A percentile compares a stretch with the other conserved stretches of the same genome.
Conservation (phyloP, 768 basidiomycete genomes). For the Cystobasidium tubakii region DNA sequence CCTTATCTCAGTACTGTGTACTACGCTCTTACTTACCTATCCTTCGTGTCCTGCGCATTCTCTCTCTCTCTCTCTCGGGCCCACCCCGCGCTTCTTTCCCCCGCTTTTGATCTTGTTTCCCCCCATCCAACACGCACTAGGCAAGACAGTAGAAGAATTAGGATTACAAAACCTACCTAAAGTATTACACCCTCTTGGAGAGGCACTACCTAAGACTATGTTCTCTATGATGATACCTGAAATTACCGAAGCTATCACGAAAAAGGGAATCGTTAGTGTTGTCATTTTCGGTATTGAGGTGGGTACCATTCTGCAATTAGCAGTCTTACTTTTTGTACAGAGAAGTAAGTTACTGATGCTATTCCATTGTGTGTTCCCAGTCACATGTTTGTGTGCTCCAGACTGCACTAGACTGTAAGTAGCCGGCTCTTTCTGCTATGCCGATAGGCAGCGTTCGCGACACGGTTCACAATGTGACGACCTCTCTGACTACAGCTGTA, state of each 20-base stretch:
- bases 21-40: slow-evolving; percentile 7
- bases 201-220: slow-evolving; percentile 65
- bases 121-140: slow-evolving; percentile 56
- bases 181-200: slow-evolving; percentile 41
- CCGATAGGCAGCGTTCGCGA: too few species aligned
- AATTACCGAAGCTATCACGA: slow-evolving; percentile 56
- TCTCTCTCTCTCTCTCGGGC: too few species aligned
- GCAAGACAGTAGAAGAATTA: slow-evolving; percentile 62
- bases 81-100: background rate
- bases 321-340: too few species aligned
- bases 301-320: slow-evolving; percentile 3
- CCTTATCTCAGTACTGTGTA: too few species aligned
- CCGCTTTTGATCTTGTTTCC: background rate
- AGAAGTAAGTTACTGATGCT: too few species aligned
- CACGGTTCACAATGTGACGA: too few species aligned
- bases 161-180: slow-evolving; percentile 49
- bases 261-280: slow-evolving; percentile 55
- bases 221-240: slow-evolving; percentile 81
- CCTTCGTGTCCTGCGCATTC: too few species aligned
- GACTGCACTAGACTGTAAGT: slow-evolving; percentile 62
- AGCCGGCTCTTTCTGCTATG: too few species aligned
- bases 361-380: too few species aligned
- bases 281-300: slow-evolving; percentile 87
- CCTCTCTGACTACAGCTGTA: background rate
- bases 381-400: slow-evolving; percentile 85